Percentiles rank a stretch among this genome's conserved stretches.
phyloP scores from a whole-genome alignment of 345 rosid genomes.

The Eutrema heterophyllum region DNA sequence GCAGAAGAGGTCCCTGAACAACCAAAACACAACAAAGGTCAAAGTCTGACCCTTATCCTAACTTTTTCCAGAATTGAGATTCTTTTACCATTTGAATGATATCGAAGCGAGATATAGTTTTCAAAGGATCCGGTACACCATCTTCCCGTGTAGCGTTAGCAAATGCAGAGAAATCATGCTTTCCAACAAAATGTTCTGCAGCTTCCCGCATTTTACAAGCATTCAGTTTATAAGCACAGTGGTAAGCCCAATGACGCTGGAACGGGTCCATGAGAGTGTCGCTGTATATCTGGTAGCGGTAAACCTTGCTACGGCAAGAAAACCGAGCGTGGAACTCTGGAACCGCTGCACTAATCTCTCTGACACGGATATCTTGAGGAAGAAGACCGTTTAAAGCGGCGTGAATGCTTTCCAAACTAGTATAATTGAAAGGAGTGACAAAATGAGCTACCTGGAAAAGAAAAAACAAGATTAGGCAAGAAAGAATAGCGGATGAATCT shows the following conservation, averaged over 20 bases:
- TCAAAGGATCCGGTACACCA: conserved; percentile 61
- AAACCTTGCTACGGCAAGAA: conserved; percentile 67
- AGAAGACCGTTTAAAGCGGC: conserved; percentile 84
- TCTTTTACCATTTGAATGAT: conserved; percentile 60
- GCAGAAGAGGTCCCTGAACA: conserved; percentile 65
- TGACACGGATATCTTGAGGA: conserved; percentile 72
- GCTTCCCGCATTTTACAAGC: conserved; percentile 60
- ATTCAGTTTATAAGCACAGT: conserved; percentile 57
- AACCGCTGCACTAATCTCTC: conserved; percentile 72
- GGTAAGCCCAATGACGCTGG: conserved; percentile 63
- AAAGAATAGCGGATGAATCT: neutral
- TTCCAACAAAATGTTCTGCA: conserved; percentile 59
- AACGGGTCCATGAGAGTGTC: conserved; percentile 81
- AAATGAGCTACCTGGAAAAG: conserved; percentile 82
- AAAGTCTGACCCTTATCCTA: neutral
- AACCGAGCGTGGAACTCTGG: conserved; percentile 88
- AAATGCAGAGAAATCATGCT: conserved; percentile 83
- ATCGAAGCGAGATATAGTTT: conserved; percentile 62
- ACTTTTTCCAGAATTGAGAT: neutral
- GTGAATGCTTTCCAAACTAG: conserved; percentile 57
- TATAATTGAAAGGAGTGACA: conserved; percentile 77
- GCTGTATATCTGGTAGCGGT: conserved; percentile 74
- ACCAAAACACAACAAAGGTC: neutral
- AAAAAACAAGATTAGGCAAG: conserved; percentile 1
- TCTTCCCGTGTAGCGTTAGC: conserved; percentile 70